Base-by-base conservation (phyloP, 2,329 filamentous ascomycete species). In the Ceratocystis albifundus region DNA sequence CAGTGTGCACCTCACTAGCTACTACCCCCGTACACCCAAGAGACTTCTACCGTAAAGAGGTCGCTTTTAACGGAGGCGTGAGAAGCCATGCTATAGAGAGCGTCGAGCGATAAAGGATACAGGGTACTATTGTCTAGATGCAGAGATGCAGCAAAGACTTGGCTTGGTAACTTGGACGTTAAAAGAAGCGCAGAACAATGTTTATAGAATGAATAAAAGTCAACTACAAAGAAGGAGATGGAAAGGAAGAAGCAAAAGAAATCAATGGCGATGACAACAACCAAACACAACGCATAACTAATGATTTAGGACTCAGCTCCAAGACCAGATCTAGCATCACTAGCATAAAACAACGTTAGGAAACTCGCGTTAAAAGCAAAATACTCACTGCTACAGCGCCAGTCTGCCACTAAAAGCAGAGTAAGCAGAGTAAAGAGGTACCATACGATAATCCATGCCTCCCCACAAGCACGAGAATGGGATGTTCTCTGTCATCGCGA, bases 21-120 rank as follows among this genome's bases (percentile, higher is more conserved):
- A 80, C 71, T 85, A 84, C 72, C 83, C 83, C 8, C 76, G 83
- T 62, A 86, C 82, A 17, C 82, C 83, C 6, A 85, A 84, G 79
- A 78, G 82, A 67, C 74, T 85, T 70, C 71, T 79, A 68, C 82
- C 82, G 69, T 84, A 74, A 73, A 15, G 55, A 36, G 55, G 55
- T 4, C 25, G 2, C 7, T 17, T 41, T 41, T n/a, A 5, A 59
- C 10, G 28, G 15, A 6, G 28, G 55, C 28, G 28, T n/a, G 28
- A 1, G 32, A 30, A 59, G 55, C 4, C 25, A 53, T 15, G 20
- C 4, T 53, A 6, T 6, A 25, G 48, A 15, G 55, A n/a, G 17
- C 28, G 32, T 12, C 5, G 17, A 8, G 28, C 10, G 28, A 59
- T 3, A 20, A 0, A 36, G 55, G 17, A 36, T 20, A 59, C 30